Evolutionary conservation across 1,284 basidiomycete genomes (phyloP), one percentile per base, ranked within the genome.

Genomic region (Chiua sp.): DNA sequence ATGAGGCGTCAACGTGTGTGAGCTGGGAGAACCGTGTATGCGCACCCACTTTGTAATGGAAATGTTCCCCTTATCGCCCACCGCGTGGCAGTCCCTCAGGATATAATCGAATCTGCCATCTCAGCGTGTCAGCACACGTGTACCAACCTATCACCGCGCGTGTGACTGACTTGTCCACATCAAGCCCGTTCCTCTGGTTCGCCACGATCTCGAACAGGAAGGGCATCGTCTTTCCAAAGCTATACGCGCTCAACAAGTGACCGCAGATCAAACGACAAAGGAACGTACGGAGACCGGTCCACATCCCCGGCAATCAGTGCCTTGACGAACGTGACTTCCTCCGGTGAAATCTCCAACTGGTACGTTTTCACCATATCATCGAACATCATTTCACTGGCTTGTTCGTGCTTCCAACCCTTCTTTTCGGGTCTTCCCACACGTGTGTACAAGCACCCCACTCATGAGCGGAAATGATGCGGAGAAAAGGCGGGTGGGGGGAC

Each of bases 131-230:
- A 48, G 16, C n/a, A 48, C 23, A n/a, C n/a, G 35, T 13, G n/a
- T 7, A 33, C 7, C 7, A 18, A 30, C 18, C 47, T 33, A 15
- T 23, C 30, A 49, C 11, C 39, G 47, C 13, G 37, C 23, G 20
- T 33, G 23, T 28, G 46, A 53, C 49, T 28, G 57, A 90, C 90
- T 92, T 93, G 79, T 93, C 92, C 4, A 93, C 91, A 66, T 93
- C 91, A 8, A 93, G 79, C 0, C 91, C 91, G 60, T 92, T 93
- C 5, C 85, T 78, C 70, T 84, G 83, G 75, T 93, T 93, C 0
- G 87, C 87, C 3, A 93, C 89, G 53, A 93, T 92, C 59, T 93
- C 88, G 66, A 85, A 87, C 39, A 86, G 52, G 51, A 75, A 75
- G 8, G 74, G 73, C 70, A 82, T 86, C n/a, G 67, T 69, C 65